Conservation (phyloP, 1,139 yeast genomes). For the Kodamaea fungicola region DNA sequence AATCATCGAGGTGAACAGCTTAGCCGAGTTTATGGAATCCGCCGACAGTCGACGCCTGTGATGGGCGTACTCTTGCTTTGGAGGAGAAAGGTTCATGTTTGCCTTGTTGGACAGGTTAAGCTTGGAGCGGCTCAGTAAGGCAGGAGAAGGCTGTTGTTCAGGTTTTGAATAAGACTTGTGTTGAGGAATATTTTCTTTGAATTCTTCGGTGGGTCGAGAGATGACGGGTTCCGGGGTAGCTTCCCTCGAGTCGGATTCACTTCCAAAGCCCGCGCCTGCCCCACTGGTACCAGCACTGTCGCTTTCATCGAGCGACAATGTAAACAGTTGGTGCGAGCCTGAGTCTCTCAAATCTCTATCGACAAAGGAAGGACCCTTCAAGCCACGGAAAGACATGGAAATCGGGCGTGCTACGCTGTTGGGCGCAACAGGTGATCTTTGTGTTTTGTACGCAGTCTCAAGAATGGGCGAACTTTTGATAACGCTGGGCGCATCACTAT, state of each 20-base stretch:
- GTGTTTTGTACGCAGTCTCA: constrained; percentile 16
- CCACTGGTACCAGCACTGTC: constrained; percentile 12
- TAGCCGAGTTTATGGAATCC: constrained; percentile 24
- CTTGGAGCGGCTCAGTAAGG: not conserved
- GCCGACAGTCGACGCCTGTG: constrained; percentile 5
- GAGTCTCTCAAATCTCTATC: constrained; percentile 29
- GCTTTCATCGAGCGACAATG: constrained; percentile 33
- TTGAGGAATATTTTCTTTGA: constrained; percentile 2
- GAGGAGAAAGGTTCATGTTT: constrained; percentile 14
- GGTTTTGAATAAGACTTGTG: not conserved
- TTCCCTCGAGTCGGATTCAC: constrained; percentile 11
- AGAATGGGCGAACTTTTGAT: constrained; percentile 23
- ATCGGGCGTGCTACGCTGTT: constrained; percentile 43
- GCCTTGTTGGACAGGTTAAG: constrained; percentile 5
- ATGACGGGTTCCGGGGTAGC: not conserved
- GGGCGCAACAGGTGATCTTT: constrained; percentile 6
- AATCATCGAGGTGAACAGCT: constrained; percentile 31
- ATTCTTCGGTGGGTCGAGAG: constrained; percentile 3
- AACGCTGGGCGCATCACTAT: not conserved
- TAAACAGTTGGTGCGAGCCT: constrained; percentile 45
- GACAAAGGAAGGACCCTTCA: constrained; percentile 54
- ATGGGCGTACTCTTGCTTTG: constrained; percentile 11
- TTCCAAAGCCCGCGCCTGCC: constrained; percentile 15
- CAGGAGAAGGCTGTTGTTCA: not conserved
- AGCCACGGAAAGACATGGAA: constrained; percentile 66